These are phyloP conservation scores for Fusarium sp. DNA, from an alignment of 2,329 filamentous ascomycete genomes.

Conservation along the genomic window DNA sequence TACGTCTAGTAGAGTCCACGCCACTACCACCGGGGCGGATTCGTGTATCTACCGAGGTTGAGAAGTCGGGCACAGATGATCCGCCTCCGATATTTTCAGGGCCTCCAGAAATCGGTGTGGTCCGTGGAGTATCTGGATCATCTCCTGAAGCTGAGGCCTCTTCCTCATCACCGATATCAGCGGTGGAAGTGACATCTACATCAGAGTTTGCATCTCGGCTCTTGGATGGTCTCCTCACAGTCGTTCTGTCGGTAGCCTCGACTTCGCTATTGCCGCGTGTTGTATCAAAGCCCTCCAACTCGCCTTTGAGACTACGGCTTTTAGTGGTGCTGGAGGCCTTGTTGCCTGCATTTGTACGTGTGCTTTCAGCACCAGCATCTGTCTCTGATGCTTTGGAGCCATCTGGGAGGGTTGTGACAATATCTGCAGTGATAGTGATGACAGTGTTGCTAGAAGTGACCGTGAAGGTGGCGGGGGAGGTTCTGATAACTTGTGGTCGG, in stretches of 20 bases:
- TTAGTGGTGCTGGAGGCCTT: neutral
- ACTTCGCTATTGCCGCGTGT: neutral
- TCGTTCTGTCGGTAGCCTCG: neutral
- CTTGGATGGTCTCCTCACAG: neutral
- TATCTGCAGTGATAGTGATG: neutral
- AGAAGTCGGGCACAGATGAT: neutral
- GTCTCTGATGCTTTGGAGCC: neutral
- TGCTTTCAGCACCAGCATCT: neutral
- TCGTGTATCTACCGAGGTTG: neutral
- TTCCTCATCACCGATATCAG: accelerated
- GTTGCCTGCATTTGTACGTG: neutral
- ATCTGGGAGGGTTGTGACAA: slow-evolving; percentile 7
- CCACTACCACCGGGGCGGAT: neutral
- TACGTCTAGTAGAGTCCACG: neutral
- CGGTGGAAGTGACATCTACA: neutral
- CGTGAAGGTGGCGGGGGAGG: neutral
- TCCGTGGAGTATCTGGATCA: accelerated
- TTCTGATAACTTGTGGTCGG: neutral
- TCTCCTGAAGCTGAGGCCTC: neutral
- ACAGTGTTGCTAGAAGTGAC: slow-evolving; percentile 14
- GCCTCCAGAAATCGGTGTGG: neutral
- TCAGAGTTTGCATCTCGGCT: neutral
- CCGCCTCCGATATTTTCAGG: neutral
- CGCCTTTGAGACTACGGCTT: neutral
- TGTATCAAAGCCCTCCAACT: neutral